Evolutionary conservation across 179 eudicot species (phyloP).

Genomic region (Nepenthes alata): DNA sequence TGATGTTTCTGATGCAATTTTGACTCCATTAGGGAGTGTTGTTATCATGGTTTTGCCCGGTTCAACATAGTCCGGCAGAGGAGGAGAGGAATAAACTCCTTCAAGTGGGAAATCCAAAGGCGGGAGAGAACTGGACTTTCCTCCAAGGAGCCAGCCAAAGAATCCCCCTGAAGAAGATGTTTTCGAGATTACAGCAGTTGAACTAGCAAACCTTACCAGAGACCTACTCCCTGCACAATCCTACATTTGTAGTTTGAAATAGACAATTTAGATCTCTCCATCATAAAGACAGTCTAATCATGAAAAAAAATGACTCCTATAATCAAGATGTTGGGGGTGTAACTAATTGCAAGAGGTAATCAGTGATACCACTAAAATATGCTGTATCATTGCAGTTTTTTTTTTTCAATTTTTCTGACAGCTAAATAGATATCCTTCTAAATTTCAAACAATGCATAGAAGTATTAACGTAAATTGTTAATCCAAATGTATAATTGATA

Average conservation of each 20-base stretch:
- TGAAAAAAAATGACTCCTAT: neutral
- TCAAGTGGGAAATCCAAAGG: slow-evolving; percentile 70
- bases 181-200: slow-evolving; percentile 54
- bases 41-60: slow-evolving; percentile 68
- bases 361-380: neutral
- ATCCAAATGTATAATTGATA: too few relatives aligned
- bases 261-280: neutral
- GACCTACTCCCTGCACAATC: slow-evolving; percentile 34
- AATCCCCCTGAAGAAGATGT: slow-evolving; percentile 59
- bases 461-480: too few relatives aligned
- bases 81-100: slow-evolving; percentile 54
- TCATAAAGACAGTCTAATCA: neutral
- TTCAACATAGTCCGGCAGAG: slow-evolving; percentile 69
- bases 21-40: slow-evolving; percentile 77
- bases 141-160: slow-evolving; percentile 67
- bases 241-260: slow-evolving; percentile 22
- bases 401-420: too few relatives aligned
- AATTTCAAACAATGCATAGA: too few relatives aligned
- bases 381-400: neutral
- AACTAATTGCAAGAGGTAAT: too few relatives aligned
- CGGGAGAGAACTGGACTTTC: slow-evolving; percentile 39
- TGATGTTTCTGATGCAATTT: slow-evolving; percentile 73
- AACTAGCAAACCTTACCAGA: slow-evolving; percentile 53
- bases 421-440: too few relatives aligned
- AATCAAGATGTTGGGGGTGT: neutral